Conservation (phyloP, 768 basidiomycete species). For the Exidia glandulosa region DNA sequence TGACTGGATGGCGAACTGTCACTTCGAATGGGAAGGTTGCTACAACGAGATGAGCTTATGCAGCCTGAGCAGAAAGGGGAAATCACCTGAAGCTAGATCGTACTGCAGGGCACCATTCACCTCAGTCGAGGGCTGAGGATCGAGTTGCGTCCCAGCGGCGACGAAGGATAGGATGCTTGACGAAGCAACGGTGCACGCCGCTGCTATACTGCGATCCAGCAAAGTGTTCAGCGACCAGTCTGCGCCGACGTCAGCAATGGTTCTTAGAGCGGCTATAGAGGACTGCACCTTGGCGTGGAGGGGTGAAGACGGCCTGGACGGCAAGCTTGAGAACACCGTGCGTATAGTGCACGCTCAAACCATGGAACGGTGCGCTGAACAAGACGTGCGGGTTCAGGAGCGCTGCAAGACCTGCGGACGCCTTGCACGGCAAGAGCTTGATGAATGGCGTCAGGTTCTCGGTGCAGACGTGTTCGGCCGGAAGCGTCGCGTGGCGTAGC, state of each 20-base stretch:
- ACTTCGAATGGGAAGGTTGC: background rate
- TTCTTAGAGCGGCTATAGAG: background rate
- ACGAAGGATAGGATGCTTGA: conserved; percentile 39
- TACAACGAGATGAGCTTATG: background rate
- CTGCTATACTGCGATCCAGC: conserved; percentile 56
- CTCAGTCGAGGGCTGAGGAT: background rate
- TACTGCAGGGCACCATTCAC: background rate
- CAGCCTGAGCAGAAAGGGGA: conserved; percentile 12
- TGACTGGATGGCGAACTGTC: too few species aligned
- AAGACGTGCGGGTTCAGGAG: conserved; percentile 77
- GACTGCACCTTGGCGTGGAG: too few species aligned
- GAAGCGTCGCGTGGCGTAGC: conserved; percentile 68
- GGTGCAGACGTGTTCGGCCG: conserved; percentile 84
- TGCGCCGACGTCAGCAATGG: conserved; percentile 18
- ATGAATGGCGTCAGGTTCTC: conserved; percentile 96
- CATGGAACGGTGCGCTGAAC: conserved; percentile 90
- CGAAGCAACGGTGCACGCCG: conserved; percentile 57
- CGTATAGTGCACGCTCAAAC: conserved; percentile 64
- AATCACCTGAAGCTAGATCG: background rate
- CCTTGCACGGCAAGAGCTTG: conserved; percentile 88
- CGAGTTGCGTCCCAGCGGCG: conserved; percentile 18
- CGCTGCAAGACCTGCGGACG: conserved; percentile 69
- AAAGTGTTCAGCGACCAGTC: conserved; percentile 67
- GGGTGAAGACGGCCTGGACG: conserved; percentile 71
- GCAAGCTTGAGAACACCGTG: conserved; percentile 57